Conservation (phyloP, 179 eudicot genomes). For the Actinidia polygama region DNA sequence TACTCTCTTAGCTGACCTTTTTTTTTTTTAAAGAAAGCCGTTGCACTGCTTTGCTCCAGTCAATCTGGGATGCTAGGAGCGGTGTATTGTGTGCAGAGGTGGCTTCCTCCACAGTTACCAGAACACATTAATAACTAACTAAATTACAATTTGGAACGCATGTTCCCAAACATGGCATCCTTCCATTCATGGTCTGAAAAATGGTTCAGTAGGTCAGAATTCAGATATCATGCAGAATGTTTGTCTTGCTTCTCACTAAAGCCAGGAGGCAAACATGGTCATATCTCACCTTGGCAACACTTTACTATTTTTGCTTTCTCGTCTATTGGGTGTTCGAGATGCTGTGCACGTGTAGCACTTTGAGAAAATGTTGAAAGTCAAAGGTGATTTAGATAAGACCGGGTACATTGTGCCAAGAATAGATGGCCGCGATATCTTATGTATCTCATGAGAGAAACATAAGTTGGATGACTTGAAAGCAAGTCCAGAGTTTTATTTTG, state of each 20-base stretch:
- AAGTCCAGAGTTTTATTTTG: neutral
- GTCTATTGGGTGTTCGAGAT: neutral
- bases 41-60: too few species aligned
- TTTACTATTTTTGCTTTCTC: neutral
- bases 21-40: too few species aligned
- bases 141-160: too few species aligned
- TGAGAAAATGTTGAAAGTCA: neutral
- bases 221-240: neutral
- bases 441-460: neutral
- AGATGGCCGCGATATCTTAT: neutral
- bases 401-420: neutral
- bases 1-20: too few species aligned
- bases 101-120: too few species aligned
- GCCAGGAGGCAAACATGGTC: neutral
- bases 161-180: too few species aligned
- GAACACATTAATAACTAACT: too few species aligned
- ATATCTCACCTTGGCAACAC: conserved; percentile 5
- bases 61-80: too few species aligned
- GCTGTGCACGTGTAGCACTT: conserved; percentile 5
- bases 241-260: neutral
- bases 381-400: neutral
- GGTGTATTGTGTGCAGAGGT: too few species aligned
- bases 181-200: too few species aligned
- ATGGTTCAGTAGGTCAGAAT: too few species aligned
- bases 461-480: neutral